These are phyloP conservation scores for Paratinospora sagittata DNA, from an alignment of 164 flowering plant species.

Conservation along the genomic window DNA sequence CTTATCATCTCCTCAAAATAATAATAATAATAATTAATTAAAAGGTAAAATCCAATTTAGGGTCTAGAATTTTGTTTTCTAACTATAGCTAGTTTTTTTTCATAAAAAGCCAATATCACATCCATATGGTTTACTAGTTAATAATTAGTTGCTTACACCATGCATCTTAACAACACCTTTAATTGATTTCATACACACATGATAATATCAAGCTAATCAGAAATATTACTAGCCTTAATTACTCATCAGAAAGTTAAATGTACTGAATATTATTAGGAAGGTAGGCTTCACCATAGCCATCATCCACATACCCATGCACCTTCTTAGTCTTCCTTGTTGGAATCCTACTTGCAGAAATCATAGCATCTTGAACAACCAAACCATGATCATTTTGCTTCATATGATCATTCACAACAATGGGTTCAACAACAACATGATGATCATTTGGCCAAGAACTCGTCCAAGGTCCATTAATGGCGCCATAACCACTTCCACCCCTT, in stretches of 20 bases:
- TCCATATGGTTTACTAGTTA: too few relatives aligned
- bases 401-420: not conserved
- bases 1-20: too few relatives aligned
- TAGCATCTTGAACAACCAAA: not conserved
- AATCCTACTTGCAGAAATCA: not conserved
- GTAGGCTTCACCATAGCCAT: not conserved
- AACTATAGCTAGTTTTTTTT: too few relatives aligned
- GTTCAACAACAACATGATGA: too few relatives aligned
- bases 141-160: too few relatives aligned
- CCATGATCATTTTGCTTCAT: too few relatives aligned
- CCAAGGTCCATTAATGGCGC: not conserved
- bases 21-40: too few relatives aligned
- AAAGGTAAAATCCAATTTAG: too few relatives aligned
- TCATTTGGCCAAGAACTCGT: not conserved
- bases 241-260: not conserved
- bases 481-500: not conserved
- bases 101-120: too few relatives aligned
- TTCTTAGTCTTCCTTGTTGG: not conserved
- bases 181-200: not conserved
- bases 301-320: not conserved
- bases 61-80: too few relatives aligned
- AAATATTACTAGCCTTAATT: too few relatives aligned
- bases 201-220: not conserved
- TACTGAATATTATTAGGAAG: not conserved
- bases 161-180: not conserved